Base-by-base conservation (phyloP, 768 basidiomycete species). In the Cubamyces lactineus region DNA sequence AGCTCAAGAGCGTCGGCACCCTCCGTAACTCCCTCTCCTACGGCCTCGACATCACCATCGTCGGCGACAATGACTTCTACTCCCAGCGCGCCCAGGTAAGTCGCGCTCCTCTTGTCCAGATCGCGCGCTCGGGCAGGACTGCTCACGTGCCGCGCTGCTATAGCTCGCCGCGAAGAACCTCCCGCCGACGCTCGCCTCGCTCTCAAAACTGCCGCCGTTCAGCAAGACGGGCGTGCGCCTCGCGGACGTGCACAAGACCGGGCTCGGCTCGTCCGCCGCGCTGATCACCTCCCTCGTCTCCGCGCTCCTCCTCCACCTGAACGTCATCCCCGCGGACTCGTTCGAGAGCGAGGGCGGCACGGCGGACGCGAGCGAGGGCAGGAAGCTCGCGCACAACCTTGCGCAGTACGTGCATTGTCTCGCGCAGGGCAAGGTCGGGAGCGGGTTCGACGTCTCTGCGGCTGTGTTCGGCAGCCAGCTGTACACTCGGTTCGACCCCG, bases 51-150 rank as follows among this genome's bases (percentile, higher is more conserved):
- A 86, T 98, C 64, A 84, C 84, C 41, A 90, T 98, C 66, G 85
- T 88, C 26, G 96, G 94, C 11, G 94, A 94, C 74, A 98, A 99
- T 69, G 97, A 98, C 73, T 99, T 98, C 69, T 98, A 99, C 77
- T 97, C 96, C 4, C 97, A 98, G 70, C 80, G 89, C 58, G 86
- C 87, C 54, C 87, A 92, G 81, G 96, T 92, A 58, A 71, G 80
- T 59, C 70, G 5, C n/a, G n/a, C n/a, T n/a, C 16, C n/a, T 40
- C 21, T 24, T 17, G 53, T 30, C 21, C 26, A 41, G 53, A 34
- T 11, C 26, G 24, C 39, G 24, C 39, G 38, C 16, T 42, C 51
- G 43, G 53, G 39, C 12, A n/a, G 12, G 47, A 47, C 46, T 47
- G 57, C 56, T 61, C 62, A 58, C 50, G 39, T 48, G 26, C 40